Percentiles rank a stretch among this genome's conserved stretches.
These are phyloP conservation scores for Isatis tinctoria DNA, from an alignment of 345 rosid genomes.

Conservation along the genomic window DNA sequence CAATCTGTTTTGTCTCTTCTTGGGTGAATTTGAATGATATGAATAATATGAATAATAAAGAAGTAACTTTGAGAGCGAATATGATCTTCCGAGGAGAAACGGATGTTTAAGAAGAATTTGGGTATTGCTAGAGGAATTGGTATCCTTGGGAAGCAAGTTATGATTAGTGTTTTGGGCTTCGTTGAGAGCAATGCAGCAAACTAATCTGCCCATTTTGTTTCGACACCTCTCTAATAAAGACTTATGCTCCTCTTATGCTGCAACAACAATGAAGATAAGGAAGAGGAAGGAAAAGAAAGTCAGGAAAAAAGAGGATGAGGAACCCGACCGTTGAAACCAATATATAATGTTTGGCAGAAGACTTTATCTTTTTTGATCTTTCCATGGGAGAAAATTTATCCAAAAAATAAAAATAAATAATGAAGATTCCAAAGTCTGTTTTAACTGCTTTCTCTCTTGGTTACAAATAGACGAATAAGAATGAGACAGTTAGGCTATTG, in stretches of 20 bases:
- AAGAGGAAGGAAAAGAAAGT: too few relatives aligned
- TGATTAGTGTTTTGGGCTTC: slow-evolving; percentile 60
- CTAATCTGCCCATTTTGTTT: slow-evolving; percentile 46
- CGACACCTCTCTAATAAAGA: slow-evolving; percentile 21
- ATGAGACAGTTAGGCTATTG: not conserved
- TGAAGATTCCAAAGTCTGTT: not conserved
- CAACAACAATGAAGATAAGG: slow-evolving; percentile 38
- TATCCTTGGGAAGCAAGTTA: slow-evolving; percentile 33
- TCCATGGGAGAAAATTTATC: not conserved
- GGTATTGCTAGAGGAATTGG: not conserved
- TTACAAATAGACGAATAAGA: not conserved
- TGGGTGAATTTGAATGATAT: not conserved
- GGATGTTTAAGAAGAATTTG: not conserved
- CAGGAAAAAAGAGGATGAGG: too few relatives aligned
- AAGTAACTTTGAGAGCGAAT: not conserved
- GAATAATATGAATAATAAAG: not conserved
- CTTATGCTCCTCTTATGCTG: too few relatives aligned
- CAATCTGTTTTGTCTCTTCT: not conserved
- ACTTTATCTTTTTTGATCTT: too few relatives aligned
- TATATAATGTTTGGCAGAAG: too few relatives aligned
- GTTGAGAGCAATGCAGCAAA: slow-evolving; percentile 54
- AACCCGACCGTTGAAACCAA: too few relatives aligned
- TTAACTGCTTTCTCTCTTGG: not conserved
- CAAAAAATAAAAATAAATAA: not conserved
- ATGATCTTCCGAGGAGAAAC: not conserved